A percentile compares a stretch with the other conserved stretches of the same genome.
phyloP scores from a whole-genome alignment of 2,329 filamentous ascomycete species.

The Leptographium radiaticola region DNA sequence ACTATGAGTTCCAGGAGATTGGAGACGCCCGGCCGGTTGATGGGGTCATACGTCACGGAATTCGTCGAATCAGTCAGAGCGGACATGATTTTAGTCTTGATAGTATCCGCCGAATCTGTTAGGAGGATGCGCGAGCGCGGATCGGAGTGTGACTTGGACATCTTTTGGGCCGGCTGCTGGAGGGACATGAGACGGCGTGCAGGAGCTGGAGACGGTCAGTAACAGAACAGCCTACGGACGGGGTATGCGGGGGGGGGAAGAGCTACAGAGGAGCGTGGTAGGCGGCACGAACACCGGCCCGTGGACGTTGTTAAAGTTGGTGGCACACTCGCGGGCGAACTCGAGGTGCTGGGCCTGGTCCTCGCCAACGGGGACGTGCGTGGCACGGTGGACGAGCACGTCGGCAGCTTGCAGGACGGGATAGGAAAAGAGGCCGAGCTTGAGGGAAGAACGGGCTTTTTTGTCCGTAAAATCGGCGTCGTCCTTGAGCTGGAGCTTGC shows the following conservation, averaged over 20 bases:
- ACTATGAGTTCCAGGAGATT: conserved; percentile 77
- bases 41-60: conserved; percentile 59
- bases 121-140: conserved; percentile 69
- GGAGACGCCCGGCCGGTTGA: conserved; percentile 62
- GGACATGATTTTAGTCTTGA: conserved; percentile 54
- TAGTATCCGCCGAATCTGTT: conserved; percentile 53
- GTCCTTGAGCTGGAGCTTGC: conserved; percentile 55
- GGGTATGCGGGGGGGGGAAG: neutral
- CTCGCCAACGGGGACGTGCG: conserved; percentile 92
- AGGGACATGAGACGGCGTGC: conserved; percentile 85
- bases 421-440: conserved; percentile 88
- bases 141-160: conserved; percentile 80
- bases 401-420: conserved; percentile 93
- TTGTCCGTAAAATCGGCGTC: conserved; percentile 45
- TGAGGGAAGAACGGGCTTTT: conserved; percentile 47
- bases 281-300: conserved; percentile 49
- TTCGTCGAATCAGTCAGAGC: conserved; percentile 65
- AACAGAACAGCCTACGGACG: neutral
- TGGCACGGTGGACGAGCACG: conserved; percentile 77
- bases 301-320: conserved; percentile 72
- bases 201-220: conserved; percentile 40
- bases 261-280: conserved; percentile 53
- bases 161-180: conserved; percentile 63
- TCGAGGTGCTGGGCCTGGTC: conserved; percentile 92
- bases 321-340: conserved; percentile 75